Evolutionary conservation across 768 basidiomycete genomes (phyloP), one percentile per base, ranked within the genome.

Genomic region (Russula griseocarnosa): DNA sequence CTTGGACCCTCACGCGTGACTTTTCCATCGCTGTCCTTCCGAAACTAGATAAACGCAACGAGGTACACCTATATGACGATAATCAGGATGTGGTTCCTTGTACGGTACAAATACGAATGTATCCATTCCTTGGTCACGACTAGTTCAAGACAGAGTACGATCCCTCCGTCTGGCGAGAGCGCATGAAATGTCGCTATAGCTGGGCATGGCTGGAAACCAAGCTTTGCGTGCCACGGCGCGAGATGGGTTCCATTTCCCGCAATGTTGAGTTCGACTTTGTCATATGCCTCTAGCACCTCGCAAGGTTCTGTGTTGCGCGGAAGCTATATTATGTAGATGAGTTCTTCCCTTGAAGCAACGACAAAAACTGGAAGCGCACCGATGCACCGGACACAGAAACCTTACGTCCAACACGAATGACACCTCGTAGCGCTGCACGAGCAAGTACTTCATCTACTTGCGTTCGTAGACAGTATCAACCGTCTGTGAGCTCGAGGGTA

Each of bases 401-500:
- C 78, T 99, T 99, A 66, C 86, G 81, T 2, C 97, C 97, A 6
- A 90, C 76, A 46, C 79, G 76, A 52, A 99, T 81, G 52, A 81
- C 78, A 0, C 90, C 87, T 28, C 80, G 81, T 51, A 78, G 78
- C 10, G 90, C 75, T 2, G 92, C 95, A 50, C 88, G 81, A 3
- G 80, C 80, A 24, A 99, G 78, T 3, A 89, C 82, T 22, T 76
- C 75, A 73, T 98, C 97, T 14, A 92, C 79, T 52, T 80, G 80
- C 0, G 93, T 90, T 16, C 86, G 83, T 8, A 98, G 78, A 32
- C 86, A 78, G 70, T 99, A 99, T 97, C 97, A 99, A 16, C 97
- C 97, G 71, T 99, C 97, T 0, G 94, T 94, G n/a, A 98, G 76
- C 74, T 98, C 97, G 7, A 99, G 74, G 66, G 86, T 83, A 0